A percentile compares a stretch with the other conserved stretches of the same genome.
Conservation (phyloP, 2,329 filamentous ascomycete species). For the Aspergillus sp. region DNA sequence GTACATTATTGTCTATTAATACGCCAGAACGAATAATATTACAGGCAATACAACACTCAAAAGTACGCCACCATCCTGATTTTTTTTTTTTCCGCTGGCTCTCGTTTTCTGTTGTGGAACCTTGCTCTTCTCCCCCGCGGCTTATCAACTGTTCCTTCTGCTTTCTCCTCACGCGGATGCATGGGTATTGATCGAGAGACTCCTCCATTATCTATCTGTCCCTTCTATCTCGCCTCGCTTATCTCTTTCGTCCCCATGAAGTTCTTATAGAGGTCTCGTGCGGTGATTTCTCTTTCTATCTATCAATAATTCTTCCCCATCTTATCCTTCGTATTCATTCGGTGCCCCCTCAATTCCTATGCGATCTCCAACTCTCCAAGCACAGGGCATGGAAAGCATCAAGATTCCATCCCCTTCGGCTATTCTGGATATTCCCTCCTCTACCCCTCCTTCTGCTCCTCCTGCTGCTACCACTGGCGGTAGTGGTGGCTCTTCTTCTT, state of each 20-base stretch:
- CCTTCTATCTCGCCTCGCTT: not conserved
- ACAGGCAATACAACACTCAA: not conserved
- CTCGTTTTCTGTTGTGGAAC: not conserved
- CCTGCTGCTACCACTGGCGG: conserved; percentile 12
- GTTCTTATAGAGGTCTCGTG: not conserved
- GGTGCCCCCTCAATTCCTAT: not conserved
- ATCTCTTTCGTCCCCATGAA: not conserved
- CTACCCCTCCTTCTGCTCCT: conserved; percentile 16
- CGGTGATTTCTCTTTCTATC: not conserved
- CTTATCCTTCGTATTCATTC: not conserved
- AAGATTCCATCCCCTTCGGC: conserved; percentile 55
- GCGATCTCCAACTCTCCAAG: not conserved
- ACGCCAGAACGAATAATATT: not conserved
- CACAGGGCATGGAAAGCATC: conserved; percentile 49
- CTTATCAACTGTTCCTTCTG: not conserved
- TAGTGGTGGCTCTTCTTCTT: conserved; percentile 1
- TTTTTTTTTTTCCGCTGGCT: not conserved
- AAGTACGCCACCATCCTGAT: not conserved
- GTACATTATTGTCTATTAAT: not conserved
- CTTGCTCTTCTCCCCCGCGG: not conserved
- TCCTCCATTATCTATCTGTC: not conserved
- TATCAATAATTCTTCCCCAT: not conserved
- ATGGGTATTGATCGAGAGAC: not conserved
- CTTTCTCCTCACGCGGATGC: not conserved
- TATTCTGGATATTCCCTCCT: conserved; percentile 35